Percentiles rank a stretch among this genome's conserved stretches.
phyloP scores from a whole-genome alignment of 495 filamentous ascomycete genomes.

The Xylaria palmicola region DNA sequence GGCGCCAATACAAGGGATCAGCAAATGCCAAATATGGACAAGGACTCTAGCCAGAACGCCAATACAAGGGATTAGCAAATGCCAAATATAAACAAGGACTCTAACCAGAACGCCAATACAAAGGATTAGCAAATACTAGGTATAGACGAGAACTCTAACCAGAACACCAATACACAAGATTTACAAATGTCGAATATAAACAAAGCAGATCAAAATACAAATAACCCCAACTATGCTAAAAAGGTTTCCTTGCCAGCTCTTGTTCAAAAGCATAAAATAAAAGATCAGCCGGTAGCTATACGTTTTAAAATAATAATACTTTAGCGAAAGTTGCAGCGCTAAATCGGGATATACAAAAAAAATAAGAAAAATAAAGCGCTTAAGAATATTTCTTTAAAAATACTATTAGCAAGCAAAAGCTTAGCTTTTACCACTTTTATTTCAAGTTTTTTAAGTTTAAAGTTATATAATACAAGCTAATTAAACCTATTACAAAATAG shows the following conservation, averaged over 20 bases:
- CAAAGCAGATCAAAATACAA: not conserved
- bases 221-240: not conserved
- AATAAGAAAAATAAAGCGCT: constrained; percentile 1
- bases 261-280: too few species aligned
- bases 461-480: constrained; percentile 2
- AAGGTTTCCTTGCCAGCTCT: too few species aligned
- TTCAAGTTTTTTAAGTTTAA: not conserved
- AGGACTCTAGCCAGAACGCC: not conserved
- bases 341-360: too few species aligned
- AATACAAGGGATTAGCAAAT: not conserved
- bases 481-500: not conserved
- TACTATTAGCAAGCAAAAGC: not conserved
- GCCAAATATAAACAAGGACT: too few species aligned
- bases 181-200: not conserved
- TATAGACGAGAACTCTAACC: too few species aligned
- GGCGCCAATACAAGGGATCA: not conserved
- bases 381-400: not conserved
- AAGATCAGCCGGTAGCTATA: too few species aligned
- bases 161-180: too few species aligned
- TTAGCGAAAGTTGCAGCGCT: too few species aligned
- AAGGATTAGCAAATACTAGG: too few species aligned
- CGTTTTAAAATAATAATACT: too few species aligned
- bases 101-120: too few species aligned
- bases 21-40: constrained; percentile 31
- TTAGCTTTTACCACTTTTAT: not conserved